These are phyloP conservation scores for Trametes gibbosa DNA, from an alignment of 768 basidiomycete species.

Conservation along the genomic window DNA sequence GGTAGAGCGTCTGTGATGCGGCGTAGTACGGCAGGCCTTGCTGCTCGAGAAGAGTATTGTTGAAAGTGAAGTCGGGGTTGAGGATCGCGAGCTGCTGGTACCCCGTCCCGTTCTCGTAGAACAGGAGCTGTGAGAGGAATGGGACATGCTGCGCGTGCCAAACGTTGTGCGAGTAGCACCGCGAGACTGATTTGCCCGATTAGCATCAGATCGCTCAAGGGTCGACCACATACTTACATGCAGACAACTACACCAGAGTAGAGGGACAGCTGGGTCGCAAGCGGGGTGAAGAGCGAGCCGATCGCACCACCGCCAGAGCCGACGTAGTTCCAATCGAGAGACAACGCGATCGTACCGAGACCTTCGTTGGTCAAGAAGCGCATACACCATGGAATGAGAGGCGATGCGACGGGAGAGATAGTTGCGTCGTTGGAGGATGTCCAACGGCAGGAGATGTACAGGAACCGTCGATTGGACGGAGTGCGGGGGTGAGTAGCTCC, in stretches of 20 bases:
- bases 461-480: conserved; percentile 36
- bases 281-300: conserved; percentile 35
- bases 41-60: conserved; percentile 44
- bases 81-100: conserved; percentile 56
- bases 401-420: too few relatives aligned
- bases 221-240: conserved; percentile 36
- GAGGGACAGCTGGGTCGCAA: conserved; percentile 20
- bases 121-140: conserved; percentile 35
- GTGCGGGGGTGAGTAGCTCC: conserved; percentile 46
- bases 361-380: conserved; percentile 43
- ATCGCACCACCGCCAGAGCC: conserved; percentile 33
- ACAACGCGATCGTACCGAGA: conserved; percentile 53
- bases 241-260: conserved; percentile 27
- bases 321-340: conserved; percentile 57
- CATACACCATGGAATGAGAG: too few relatives aligned
- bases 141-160: conserved; percentile 60
- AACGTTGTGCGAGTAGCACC: conserved; percentile 42
- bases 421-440: too few relatives aligned
- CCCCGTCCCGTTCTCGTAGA: conserved; percentile 46
- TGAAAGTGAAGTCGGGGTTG: conserved; percentile 49
- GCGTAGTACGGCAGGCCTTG: conserved; percentile 48
- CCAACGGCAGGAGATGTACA: too few relatives aligned
- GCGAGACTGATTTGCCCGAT: conserved; percentile 8
- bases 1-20: conserved; percentile 40
- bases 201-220: background rate